A percentile compares a stretch with the other conserved stretches of the same genome.
phyloP scores from a whole-genome alignment of 1,284 basidiomycete species.

The Rhodofomes roseus region DNA sequence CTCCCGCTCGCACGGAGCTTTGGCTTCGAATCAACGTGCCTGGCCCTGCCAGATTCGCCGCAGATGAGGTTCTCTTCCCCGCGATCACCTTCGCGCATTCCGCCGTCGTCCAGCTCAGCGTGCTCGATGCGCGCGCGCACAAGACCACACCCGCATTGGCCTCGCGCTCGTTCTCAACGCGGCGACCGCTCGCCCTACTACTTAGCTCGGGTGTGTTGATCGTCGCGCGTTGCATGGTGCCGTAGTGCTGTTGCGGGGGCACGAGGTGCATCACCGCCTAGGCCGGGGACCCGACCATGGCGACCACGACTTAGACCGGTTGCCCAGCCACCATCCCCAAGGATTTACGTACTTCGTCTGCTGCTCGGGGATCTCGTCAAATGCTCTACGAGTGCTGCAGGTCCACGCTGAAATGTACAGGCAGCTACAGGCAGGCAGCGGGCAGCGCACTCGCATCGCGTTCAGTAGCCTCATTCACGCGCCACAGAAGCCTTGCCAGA shows the following conservation, averaged over 20 bases:
- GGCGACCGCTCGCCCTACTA: no score
- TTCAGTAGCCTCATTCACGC: constrained; percentile 8
- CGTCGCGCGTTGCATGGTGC: neutral
- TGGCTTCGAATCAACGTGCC: no score
- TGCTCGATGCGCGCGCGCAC: no score
- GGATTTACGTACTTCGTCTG: no score
- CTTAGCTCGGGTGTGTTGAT: neutral
- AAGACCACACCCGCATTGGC: no score
- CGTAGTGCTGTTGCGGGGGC: neutral
- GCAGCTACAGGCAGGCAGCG: neutral
- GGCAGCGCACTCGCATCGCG: neutral
- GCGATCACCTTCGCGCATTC: no score
- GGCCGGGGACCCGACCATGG: neutral
- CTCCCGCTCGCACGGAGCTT: neutral
- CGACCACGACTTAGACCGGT: neutral
- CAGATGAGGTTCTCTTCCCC: neutral
- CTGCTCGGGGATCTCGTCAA: neutral
- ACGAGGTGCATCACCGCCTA: neutral
- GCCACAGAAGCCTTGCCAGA: neutral
- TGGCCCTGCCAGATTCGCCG: no score
- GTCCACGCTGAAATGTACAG: neutral
- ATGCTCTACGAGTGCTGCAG: neutral
- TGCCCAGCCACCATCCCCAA: neutral
- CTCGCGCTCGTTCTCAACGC: no score
- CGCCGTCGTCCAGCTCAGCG: no score